Conservation (phyloP, 768 basidiomycete genomes). For the Daedaleopsis nitida region DNA sequence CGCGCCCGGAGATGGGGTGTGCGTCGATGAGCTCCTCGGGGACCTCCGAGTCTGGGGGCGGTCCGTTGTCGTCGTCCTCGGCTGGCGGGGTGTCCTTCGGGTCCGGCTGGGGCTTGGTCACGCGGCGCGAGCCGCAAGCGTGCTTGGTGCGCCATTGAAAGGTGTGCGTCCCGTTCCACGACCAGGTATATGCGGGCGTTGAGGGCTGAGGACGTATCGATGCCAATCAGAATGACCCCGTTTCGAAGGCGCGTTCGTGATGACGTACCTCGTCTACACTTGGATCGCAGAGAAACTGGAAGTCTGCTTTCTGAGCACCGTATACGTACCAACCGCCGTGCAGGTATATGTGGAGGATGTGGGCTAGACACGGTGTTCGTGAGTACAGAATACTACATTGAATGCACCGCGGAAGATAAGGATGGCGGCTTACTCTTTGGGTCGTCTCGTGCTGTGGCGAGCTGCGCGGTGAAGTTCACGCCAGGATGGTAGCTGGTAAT, state of each 20-base stretch:
- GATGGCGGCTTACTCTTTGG: constrained; percentile 17
- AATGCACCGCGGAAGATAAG: not conserved
- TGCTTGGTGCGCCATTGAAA: constrained; percentile 32
- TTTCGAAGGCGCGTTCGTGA: not conserved
- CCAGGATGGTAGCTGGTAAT: constrained; percentile 20
- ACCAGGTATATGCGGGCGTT: constrained; percentile 14
- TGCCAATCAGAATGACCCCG: not conserved
- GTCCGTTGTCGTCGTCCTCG: not conserved
- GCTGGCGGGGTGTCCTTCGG: constrained; percentile 10
- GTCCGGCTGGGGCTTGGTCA: not conserved
- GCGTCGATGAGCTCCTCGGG: constrained; percentile 21
- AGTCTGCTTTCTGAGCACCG: constrained; percentile 25
- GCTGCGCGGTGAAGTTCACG: constrained; percentile 25
- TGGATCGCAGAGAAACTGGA: constrained; percentile 32
- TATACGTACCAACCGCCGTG: constrained; percentile 33
- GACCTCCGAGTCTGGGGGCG: constrained; percentile 9
- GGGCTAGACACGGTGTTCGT: constrained; percentile 3
- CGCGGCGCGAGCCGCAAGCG: constrained; percentile 25
- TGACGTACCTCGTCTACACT: constrained; percentile 27
- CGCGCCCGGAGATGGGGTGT: constrained; percentile 4
- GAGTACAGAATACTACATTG: not conserved
- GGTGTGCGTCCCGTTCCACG: constrained; percentile 31
- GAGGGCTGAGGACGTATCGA: constrained; percentile 20
- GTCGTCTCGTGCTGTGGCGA: constrained; percentile 11
- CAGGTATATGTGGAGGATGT: constrained; percentile 27